phyloP scores from a whole-genome alignment of 1,284 basidiomycete species.

The Ceratorhiza oryzae-sativae region DNA sequence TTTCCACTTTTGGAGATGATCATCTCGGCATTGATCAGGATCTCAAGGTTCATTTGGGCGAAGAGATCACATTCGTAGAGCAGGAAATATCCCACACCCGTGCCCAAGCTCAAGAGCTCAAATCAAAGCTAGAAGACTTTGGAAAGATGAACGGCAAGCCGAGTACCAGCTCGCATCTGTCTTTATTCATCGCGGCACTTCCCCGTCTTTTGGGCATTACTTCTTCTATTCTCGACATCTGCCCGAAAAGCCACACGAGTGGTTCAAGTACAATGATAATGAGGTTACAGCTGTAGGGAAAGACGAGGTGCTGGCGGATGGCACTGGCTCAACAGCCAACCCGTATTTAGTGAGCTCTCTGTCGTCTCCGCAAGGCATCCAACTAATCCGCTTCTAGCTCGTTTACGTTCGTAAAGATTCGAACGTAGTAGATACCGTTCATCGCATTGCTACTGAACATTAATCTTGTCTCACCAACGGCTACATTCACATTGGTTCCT shows the following conservation, averaged over 20 bases:
- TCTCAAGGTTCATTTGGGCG: constrained; percentile 55
- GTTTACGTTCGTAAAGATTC: constrained; percentile 80
- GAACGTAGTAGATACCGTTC: constrained; percentile 78
- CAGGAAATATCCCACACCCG: constrained; percentile 71
- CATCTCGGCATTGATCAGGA: constrained; percentile 63
- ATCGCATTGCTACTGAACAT: constrained; percentile 52
- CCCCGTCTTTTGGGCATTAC: constrained; percentile 85
- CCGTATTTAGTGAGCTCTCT: constrained; percentile 72
- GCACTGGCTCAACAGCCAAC: constrained; percentile 80
- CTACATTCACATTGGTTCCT: neutral
- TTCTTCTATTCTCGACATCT: constrained; percentile 88
- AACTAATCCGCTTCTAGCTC: constrained; percentile 57
- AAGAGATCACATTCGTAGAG: constrained; percentile 62
- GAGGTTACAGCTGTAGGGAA: constrained; percentile 76
- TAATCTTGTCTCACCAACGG: neutral
- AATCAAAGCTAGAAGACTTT: constrained; percentile 78
- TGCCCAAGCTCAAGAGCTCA: constrained; percentile 62
- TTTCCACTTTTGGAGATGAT: constrained; percentile 61
- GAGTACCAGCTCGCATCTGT: constrained; percentile 94
- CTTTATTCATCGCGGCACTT: constrained; percentile 92
- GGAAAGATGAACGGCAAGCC: constrained; percentile 71
- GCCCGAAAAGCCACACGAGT: constrained; percentile 75
- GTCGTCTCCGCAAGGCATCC: neutral
- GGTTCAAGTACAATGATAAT: constrained; percentile 97
- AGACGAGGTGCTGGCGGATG: constrained; percentile 78